Evolutionary conservation across 371 early-diverging fungal genomes (phyloP).

Genomic region (Umbelopsis sp.): DNA sequence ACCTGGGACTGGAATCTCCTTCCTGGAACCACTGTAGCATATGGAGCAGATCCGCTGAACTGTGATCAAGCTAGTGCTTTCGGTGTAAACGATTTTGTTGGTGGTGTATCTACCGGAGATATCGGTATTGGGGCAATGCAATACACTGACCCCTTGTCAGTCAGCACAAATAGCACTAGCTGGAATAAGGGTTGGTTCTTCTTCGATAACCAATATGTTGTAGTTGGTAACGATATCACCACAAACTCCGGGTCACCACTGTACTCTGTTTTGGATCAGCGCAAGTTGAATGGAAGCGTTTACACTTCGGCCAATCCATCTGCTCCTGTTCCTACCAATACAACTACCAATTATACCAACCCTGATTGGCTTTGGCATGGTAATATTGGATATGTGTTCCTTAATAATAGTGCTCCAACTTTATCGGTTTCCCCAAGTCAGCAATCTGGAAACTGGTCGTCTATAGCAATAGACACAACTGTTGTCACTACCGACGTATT

Average conservation of each 20-base stretch:
- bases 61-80: constrained; percentile 29
- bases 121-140: constrained; percentile 38
- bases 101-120: constrained; percentile 20
- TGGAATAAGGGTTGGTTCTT: constrained; percentile 40
- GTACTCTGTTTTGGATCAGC: constrained; percentile 32
- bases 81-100: constrained; percentile 35
- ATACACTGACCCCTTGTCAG: constrained; percentile 33
- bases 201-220: constrained; percentile 33
- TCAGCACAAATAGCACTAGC: neutral
- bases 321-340: neutral
- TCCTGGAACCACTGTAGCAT: constrained; percentile 38
- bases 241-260: constrained; percentile 3
- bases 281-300: constrained; percentile 30
- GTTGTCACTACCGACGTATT: constrained; percentile 26
- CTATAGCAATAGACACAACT: constrained; percentile 31
- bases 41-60: constrained; percentile 27
- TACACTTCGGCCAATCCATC: constrained; percentile 21
- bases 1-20: constrained; percentile 40
- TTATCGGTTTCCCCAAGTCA: constrained; percentile 23
- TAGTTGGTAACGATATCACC: constrained; percentile 20
- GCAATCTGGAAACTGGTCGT: constrained; percentile 27
- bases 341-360: constrained; percentile 16
- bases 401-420: constrained; percentile 15
- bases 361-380: constrained; percentile 30
- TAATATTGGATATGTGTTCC: constrained; percentile 26